Evolutionary conservation across 2,329 filamentous ascomycete genomes (phyloP).

Genomic region (Harringtonia lauricola): DNA sequence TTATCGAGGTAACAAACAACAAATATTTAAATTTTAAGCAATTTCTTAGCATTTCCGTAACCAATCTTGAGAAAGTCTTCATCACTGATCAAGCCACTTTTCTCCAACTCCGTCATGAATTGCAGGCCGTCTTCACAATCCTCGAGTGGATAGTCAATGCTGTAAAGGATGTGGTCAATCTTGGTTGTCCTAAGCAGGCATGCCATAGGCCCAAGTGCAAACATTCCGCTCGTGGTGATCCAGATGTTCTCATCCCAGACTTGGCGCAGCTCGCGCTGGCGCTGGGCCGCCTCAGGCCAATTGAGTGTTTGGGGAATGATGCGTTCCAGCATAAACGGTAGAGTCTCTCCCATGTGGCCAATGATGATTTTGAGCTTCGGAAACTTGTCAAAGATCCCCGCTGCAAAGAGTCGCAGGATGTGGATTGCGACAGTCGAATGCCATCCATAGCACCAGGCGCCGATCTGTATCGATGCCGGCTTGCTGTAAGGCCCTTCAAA

Average conservation of each 20-base stretch:
- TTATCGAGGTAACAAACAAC: too few relatives aligned
- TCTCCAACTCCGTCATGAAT: conserved; percentile 35
- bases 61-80: too few relatives aligned
- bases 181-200: conserved; percentile 30
- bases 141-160: conserved; percentile 46
- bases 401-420: conserved; percentile 36
- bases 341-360: conserved; percentile 39
- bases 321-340: conserved; percentile 44
- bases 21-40: too few relatives aligned
- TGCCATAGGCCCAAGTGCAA: conserved; percentile 34
- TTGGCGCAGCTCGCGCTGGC: conserved; percentile 27
- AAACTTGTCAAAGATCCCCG: conserved; percentile 42
- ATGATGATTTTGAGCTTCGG: conserved; percentile 42
- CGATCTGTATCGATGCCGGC: too few relatives aligned
- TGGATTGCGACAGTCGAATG: conserved; percentile 38
- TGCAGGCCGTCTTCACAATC: conserved; percentile 33
- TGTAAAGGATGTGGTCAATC: conserved; percentile 42
- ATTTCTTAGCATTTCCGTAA: too few relatives aligned
- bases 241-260: conserved; percentile 47
- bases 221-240: conserved; percentile 45
- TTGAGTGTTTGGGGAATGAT: conserved; percentile 15
- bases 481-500: too few relatives aligned
- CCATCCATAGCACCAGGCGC: conserved; percentile 41
- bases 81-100: conserved; percentile 33
- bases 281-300: too few relatives aligned